phyloP scores from a whole-genome alignment of 495 filamentous ascomycete genomes.

The Pyronema omphalodes region DNA sequence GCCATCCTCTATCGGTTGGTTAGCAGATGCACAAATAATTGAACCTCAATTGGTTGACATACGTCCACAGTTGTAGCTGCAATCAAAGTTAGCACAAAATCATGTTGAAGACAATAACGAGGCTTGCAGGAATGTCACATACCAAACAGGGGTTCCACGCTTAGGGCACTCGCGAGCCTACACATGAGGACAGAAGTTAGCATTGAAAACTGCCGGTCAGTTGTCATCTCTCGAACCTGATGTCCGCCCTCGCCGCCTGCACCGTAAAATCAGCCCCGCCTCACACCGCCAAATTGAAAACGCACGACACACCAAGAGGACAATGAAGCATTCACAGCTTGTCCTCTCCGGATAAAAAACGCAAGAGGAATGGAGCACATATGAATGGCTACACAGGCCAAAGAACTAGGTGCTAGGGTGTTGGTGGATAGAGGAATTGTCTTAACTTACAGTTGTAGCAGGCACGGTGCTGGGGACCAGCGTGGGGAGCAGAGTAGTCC shows the following conservation, averaged over 20 bases:
- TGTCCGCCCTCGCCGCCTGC: conserved; percentile 59
- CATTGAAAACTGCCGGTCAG: neutral
- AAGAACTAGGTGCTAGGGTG: conserved; percentile 16
- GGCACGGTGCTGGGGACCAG: conserved; percentile 29
- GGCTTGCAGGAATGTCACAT: conserved; percentile 21
- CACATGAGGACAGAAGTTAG: conserved; percentile 6
- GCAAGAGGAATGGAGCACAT: neutral
- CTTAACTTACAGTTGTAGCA: conserved; percentile 65
- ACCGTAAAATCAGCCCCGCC: conserved; percentile 3
- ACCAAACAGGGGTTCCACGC: conserved; percentile 84
- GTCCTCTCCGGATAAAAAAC: neutral
- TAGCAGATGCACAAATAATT: conserved; percentile 5
- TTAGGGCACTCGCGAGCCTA: conserved; percentile 88
- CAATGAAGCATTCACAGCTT: conserved; percentile 1
- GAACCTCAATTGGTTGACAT: conserved; percentile 21
- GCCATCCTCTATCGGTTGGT: conserved; percentile 41
- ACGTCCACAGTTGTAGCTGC: conserved; percentile 66
- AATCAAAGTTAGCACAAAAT: conserved; percentile 14
- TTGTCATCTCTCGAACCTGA: conserved; percentile 30
- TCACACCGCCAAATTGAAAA: conserved; percentile 1
- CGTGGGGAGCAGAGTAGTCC: conserved; percentile 26
- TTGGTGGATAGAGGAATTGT: conserved; percentile 14
- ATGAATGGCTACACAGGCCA: neutral
- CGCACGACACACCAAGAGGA: conserved; percentile 1
- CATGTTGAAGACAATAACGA: neutral